A percentile compares a stretch with the other conserved stretches of the same genome.
Evolutionary conservation across 2,329 filamentous ascomycete genomes (phyloP).

Genomic region (Colletotrichum sp.): DNA sequence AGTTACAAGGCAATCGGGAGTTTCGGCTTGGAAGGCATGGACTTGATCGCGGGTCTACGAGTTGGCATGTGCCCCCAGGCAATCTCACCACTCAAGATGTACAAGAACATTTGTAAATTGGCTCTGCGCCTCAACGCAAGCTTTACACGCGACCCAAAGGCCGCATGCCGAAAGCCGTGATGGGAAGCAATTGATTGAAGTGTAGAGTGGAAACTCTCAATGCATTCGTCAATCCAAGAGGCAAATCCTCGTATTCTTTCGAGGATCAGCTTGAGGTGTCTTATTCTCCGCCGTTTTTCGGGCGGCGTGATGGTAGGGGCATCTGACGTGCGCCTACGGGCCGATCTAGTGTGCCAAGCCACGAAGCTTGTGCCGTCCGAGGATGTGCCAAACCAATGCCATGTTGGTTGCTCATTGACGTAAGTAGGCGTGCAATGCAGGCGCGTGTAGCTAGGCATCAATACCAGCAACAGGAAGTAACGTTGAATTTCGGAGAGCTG

Average conservation of each 20-base stretch:
- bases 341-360: background rate
- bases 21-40: background rate
- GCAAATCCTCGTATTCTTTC: background rate
- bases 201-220: background rate
- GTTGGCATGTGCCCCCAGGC: background rate
- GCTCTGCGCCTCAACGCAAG: background rate
- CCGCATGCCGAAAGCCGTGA: background rate
- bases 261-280: background rate
- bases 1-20: rapidly evolving
- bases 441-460: background rate
- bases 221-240: background rate
- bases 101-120: background rate
- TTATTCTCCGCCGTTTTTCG: background rate
- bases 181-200: background rate
- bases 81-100: background rate
- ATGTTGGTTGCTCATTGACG: background rate
- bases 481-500: background rate
- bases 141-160: rapidly evolving
- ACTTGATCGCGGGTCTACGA: background rate
- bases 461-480: background rate
- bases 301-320: background rate
- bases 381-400: background rate
- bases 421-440: background rate
- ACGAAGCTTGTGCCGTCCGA: background rate
- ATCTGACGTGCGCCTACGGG: background rate